Conservation (phyloP, 495 filamentous ascomycete species). For the Xylaria venustula region DNA sequence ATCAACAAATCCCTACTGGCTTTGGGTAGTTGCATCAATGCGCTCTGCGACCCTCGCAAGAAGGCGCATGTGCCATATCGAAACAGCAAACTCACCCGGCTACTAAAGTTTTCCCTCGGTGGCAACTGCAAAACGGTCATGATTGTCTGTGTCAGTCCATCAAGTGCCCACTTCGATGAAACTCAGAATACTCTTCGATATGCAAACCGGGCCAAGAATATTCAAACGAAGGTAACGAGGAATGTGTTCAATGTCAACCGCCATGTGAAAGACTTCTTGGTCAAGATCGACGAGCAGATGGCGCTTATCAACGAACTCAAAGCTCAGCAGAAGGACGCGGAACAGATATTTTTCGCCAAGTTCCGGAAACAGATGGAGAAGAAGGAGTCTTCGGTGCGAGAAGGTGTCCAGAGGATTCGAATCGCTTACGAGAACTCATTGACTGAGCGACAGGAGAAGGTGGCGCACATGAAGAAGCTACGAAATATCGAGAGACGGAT, state of each 20-base stretch:
- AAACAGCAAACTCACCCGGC: slow-evolving; percentile 93
- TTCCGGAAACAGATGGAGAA: slow-evolving; percentile 87
- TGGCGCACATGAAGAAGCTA: slow-evolving; percentile 76
- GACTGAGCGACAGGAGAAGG: slow-evolving; percentile 75
- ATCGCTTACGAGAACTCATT: slow-evolving; percentile 80
- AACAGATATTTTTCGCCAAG: slow-evolving; percentile 80
- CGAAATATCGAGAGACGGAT: slow-evolving; percentile 84
- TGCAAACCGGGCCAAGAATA: slow-evolving; percentile 97
- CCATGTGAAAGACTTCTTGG: slow-evolving; percentile 96
- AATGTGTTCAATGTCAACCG: slow-evolving; percentile 99
- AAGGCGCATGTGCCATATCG: slow-evolving; percentile 94
- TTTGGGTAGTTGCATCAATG: slow-evolving; percentile 97
- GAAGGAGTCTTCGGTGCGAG: slow-evolving; percentile 71
- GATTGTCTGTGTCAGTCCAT: slow-evolving; percentile 98
- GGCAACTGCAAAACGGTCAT: slow-evolving; percentile 99
- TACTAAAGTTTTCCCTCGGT: slow-evolving; percentile 95
- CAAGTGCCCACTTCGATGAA: slow-evolving; percentile 95
- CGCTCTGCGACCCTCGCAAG: slow-evolving; percentile 90
- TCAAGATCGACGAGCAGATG: slow-evolving; percentile 95
- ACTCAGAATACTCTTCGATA: slow-evolving; percentile 98
- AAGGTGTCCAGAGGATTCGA: slow-evolving; percentile 78
- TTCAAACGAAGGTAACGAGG: slow-evolving; percentile 97
- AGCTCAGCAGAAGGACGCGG: slow-evolving; percentile 86
- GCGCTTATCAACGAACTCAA: slow-evolving; percentile 90
- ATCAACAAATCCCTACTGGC: slow-evolving; percentile 98